Conservation (phyloP, 306 rosid species). For the Psophocarpus tetragonolobus region DNA sequence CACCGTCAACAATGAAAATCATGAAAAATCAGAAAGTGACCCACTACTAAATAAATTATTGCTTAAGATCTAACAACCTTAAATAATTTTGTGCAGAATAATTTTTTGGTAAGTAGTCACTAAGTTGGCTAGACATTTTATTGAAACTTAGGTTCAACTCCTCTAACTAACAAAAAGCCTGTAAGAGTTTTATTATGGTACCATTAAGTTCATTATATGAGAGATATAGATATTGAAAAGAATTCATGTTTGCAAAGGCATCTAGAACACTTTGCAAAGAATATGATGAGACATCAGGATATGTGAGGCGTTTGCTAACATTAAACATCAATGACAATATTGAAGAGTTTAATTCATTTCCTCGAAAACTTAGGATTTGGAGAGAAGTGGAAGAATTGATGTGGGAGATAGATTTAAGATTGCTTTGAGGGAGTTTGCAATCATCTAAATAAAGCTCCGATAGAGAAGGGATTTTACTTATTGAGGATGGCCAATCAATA, state of each 20-base stretch:
- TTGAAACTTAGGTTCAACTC: neutral
- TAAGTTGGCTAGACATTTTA: slow-evolving; percentile 29
- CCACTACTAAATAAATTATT: neutral
- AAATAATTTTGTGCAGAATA: neutral
- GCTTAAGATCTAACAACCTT: neutral
- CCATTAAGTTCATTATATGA: slow-evolving; percentile 6
- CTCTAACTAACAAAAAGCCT: slow-evolving; percentile 20
- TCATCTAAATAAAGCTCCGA: neutral
- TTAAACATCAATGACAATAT: neutral
- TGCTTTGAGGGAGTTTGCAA: neutral
- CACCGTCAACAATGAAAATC: neutral
- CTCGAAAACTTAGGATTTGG: neutral
- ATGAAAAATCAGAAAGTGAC: slow-evolving; percentile 1
- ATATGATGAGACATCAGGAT: neutral
- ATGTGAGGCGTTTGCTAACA: neutral
- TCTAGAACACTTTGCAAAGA: neutral
- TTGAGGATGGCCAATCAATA: slow-evolving; percentile 6
- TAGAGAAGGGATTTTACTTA: slow-evolving; percentile 11
- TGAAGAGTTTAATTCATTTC: neutral
- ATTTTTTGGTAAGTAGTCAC: slow-evolving; percentile 26
- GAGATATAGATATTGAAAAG: neutral
- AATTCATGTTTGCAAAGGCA: neutral
- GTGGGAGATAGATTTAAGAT: neutral
- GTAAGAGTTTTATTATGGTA: slow-evolving; percentile 19
- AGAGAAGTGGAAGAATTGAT: slow-evolving; percentile 29